Evolutionary conservation across 768 basidiomycete species (phyloP).

Genomic region (Agaricus subrufescens): DNA sequence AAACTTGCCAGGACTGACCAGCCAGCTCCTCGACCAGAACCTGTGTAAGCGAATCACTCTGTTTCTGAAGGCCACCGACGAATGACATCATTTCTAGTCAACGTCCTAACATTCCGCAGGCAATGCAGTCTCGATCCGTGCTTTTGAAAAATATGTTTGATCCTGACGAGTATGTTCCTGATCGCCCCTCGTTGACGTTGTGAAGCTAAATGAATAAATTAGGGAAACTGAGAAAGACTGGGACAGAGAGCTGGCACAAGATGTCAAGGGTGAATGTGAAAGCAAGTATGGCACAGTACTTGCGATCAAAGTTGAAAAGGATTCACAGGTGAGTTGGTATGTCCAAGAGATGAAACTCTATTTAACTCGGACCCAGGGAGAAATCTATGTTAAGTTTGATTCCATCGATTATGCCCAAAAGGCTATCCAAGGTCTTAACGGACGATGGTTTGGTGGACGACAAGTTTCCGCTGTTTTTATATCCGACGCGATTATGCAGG

Average conservation of each 20-base stretch:
- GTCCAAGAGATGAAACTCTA: constrained; percentile 1
- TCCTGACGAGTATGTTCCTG: constrained; percentile 79
- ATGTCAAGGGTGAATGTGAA: constrained; percentile 93
- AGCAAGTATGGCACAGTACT: constrained; percentile 84
- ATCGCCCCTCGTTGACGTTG: neutral
- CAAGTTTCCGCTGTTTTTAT: constrained; percentile 86
- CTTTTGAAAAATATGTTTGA: constrained; percentile 95
- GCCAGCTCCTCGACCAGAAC: constrained; percentile 49
- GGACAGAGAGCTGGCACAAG: constrained; percentile 94
- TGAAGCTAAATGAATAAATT: constrained; percentile 5
- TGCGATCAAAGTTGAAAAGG: constrained; percentile 90
- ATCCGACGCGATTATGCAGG: constrained; percentile 91
- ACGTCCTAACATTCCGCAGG: constrained; percentile 75
- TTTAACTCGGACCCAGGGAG: constrained; percentile 56
- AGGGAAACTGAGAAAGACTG: constrained; percentile 96
- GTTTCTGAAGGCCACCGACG: constrained; percentile 4
- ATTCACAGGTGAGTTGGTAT: constrained; percentile 67
- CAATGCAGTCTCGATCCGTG: constrained; percentile 87
- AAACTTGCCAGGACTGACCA: constrained; percentile 97
- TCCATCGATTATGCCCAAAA: constrained; percentile 73
- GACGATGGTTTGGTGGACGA: constrained; percentile 95
- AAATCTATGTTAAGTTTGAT: constrained; percentile 94
- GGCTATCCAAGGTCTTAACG: constrained; percentile 87
- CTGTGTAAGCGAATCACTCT: constrained; percentile 43
- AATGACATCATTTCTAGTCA: constrained; percentile 35